Evolutionary conservation across 2,329 filamentous ascomycete species (phyloP).

Genomic region (Madurella mycetomatis): DNA sequence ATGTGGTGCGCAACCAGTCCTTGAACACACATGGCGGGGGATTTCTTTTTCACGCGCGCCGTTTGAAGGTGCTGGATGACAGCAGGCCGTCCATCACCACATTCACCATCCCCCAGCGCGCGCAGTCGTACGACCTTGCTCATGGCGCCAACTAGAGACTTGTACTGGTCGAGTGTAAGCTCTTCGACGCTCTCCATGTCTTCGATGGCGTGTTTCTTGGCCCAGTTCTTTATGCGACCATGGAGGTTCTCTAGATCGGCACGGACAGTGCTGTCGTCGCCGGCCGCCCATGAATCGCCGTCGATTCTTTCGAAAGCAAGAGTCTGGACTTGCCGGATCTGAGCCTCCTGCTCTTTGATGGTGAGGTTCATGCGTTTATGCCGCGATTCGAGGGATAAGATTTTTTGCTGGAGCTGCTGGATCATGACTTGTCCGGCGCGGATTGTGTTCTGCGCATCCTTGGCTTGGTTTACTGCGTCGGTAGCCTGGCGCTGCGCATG

Average conservation of each 20-base stretch:
- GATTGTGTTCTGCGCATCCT: background rate
- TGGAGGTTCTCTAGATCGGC: conserved; percentile 11
- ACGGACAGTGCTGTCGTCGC: conserved; percentile 6
- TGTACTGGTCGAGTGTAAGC: background rate
- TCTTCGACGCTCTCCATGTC: background rate
- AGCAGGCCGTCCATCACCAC: background rate
- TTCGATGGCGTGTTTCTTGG: conserved; percentile 4
- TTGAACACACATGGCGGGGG: conserved; percentile 7
- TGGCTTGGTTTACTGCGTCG: background rate
- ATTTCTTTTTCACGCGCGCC: conserved; percentile 2
- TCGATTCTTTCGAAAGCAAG: conserved; percentile 7
- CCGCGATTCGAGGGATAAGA: background rate
- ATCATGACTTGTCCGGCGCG: background rate
- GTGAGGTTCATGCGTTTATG: conserved; percentile 1
- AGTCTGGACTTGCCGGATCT: conserved; percentile 8
- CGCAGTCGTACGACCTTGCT: background rate
- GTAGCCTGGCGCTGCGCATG: no score
- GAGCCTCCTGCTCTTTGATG: conserved; percentile 3
- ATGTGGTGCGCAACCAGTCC: conserved; percentile 1
- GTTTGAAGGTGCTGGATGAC: conserved; percentile 3
- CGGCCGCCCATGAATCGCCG: conserved; percentile 5
- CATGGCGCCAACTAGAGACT: background rate
- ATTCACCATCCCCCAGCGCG: no score
- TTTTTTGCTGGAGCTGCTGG: background rate
- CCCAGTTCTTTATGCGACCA: conserved; percentile 5